Evolutionary conservation across 225 moss, liverwort and hornwort species (phyloP).

Genomic region (Takakia lepidozioides): DNA sequence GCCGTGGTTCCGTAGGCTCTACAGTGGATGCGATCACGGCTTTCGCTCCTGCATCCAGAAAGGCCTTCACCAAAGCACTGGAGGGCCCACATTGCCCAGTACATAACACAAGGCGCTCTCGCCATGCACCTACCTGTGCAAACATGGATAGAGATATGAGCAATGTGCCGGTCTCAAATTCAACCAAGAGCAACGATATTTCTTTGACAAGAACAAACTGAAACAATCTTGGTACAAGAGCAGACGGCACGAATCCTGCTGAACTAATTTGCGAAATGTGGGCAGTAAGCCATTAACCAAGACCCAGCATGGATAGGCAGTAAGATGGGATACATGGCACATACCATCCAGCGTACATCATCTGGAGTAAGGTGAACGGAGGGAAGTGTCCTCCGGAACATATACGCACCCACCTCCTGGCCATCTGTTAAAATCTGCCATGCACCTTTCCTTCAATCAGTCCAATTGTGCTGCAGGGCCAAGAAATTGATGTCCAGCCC

Average conservation of each 20-base stretch:
- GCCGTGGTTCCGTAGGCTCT: slow-evolving; percentile 42
- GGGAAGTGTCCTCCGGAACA: slow-evolving; percentile 85
- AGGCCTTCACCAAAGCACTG: slow-evolving; percentile 65
- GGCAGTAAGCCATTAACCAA: neutral
- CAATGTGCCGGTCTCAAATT: too few species aligned
- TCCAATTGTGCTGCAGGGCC: too few species aligned
- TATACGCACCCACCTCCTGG: slow-evolving; percentile 93
- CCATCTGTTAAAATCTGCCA: slow-evolving; percentile 90
- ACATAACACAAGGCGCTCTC: slow-evolving; percentile 83
- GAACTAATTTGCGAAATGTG: neutral
- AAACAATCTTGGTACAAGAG: too few species aligned
- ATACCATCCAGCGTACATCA: slow-evolving; percentile 96
- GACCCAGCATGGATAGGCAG: too few species aligned
- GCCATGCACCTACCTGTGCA: slow-evolving; percentile 93
- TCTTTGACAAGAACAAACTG: too few species aligned
- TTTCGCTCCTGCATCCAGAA: slow-evolving; percentile 93
- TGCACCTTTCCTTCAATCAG: too few species aligned
- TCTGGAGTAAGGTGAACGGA: slow-evolving; percentile 77
- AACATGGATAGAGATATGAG: neutral
- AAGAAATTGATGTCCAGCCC: too few species aligned
- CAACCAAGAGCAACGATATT: too few species aligned
- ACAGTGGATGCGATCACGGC: slow-evolving; percentile 70
- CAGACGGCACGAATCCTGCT: neutral
- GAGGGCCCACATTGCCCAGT: slow-evolving; percentile 73
- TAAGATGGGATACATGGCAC: neutral